Conservation (phyloP, 306 rosid species). For the Acmispon strigosus region DNA sequence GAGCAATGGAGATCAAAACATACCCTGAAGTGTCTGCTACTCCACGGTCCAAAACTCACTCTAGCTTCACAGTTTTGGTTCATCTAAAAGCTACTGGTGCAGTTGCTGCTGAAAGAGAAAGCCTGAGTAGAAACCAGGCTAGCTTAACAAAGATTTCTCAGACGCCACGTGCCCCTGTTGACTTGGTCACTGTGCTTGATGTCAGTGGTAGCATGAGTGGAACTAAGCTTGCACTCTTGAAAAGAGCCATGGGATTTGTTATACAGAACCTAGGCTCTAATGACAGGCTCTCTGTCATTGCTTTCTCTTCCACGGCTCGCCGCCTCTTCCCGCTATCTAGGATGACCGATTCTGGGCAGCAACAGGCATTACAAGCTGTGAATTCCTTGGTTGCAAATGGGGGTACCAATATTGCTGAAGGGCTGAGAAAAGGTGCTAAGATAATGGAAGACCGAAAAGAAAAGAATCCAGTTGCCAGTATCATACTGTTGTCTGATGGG, state of each 20-base stretch:
- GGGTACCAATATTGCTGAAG: slow-evolving; percentile 96
- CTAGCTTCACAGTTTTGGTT: slow-evolving; percentile 67
- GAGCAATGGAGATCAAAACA: slow-evolving; percentile 57
- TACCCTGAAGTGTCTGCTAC: slow-evolving; percentile 75
- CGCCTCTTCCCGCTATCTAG: slow-evolving; percentile 78
- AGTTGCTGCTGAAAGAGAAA: slow-evolving; percentile 30
- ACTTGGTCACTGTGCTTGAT: slow-evolving; percentile 94
- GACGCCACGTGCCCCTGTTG: slow-evolving; percentile 80
- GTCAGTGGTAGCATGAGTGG: slow-evolving; percentile 99
- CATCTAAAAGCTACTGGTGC: slow-evolving; percentile 87
- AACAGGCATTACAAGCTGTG: slow-evolving; percentile 90
- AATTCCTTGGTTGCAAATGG: slow-evolving; percentile 97
- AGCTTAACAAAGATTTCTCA: slow-evolving; percentile 48
- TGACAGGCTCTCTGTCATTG: slow-evolving; percentile 89
- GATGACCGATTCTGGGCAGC: slow-evolving; percentile 82
- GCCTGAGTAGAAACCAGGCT: slow-evolving; percentile 38
- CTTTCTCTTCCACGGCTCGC: slow-evolving; percentile 97
- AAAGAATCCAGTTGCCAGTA: slow-evolving; percentile 81
- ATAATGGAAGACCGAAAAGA: slow-evolving; percentile 88
- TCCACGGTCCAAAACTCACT: slow-evolving; percentile 38
- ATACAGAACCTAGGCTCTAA: slow-evolving; percentile 88
- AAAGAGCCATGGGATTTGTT: slow-evolving; percentile 97
- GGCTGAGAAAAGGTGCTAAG: slow-evolving; percentile 88
- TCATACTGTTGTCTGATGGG: slow-evolving; percentile 85
- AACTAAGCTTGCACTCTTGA: slow-evolving; percentile 87